Evolutionary conservation across 345 rosid species (phyloP), one percentile per base, ranked within the genome.

Genomic region (Melastoma malabathricum): DNA sequence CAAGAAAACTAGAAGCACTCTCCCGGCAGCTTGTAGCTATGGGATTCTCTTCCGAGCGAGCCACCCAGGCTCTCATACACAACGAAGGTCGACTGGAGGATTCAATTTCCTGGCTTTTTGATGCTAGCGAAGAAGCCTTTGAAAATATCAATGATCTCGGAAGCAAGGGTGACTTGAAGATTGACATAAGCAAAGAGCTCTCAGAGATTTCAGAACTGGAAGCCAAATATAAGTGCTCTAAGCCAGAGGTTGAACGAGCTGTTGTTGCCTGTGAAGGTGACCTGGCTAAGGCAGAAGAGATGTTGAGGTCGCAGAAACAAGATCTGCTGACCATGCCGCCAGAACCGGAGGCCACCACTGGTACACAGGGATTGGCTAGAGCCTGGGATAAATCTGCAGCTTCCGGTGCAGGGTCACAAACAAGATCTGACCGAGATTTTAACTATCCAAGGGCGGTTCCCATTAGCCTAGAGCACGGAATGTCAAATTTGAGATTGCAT

Each of bases 11-110:
- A 47, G 79, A 73, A 64, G 57, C 43, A 2, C 76, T 73, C 19
- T 55, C 76, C 1, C 72, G 71, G 58, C 79, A 77, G 68, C 78
- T 77, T 51, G 76, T 77, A 39, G 59, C 69, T 46, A 77, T 77
- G 82, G 82, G 82, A 1, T 73, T 77, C 59, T 68, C 76, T 43
- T 46, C 62, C 2, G 79, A 77, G 54, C 71, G 60, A 38, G 78
- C 82, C 56, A 73, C 74, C 43, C 49, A 66, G 66, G 82, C 79
- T 43, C 75, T 77, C 39, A 67, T 73, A 65, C 51, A 73, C 68
- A 77, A 77, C n/a, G 79, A 77, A 49, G 82, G 79, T 47, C 71
- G 64, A 68, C 63, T 77, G 29, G 79, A 77, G 62, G 72, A 71
- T 58, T 77, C 82, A 3, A 69, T 77, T 13, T 59, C 71, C 47